phyloP scores from a whole-genome alignment of 2,329 filamentous ascomycete genomes.

The Venturia nashicola region DNA sequence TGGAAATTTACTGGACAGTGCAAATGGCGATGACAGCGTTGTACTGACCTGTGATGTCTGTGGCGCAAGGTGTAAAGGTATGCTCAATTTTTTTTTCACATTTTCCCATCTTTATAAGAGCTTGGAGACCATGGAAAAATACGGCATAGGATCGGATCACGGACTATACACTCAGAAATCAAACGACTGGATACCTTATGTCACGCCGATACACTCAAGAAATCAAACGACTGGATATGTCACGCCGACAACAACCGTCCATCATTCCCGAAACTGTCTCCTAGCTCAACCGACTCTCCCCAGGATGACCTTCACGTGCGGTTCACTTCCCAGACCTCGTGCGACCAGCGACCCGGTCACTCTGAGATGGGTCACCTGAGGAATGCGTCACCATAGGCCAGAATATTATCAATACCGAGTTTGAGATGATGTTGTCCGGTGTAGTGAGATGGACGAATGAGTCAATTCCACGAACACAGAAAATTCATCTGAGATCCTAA shows the following conservation, averaged over 20 bases:
- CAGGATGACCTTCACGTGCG: not conserved
- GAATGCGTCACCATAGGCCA: not conserved
- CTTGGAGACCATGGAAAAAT: not conserved
- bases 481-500: too few relatives aligned
- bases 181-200: not conserved
- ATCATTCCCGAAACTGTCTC: not conserved
- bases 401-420: too few relatives aligned
- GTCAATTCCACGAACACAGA: too few relatives aligned
- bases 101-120: not conserved
- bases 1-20: conserved; percentile 76
- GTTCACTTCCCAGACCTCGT: not conserved
- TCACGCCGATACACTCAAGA: not conserved
- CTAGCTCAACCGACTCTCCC: not conserved
- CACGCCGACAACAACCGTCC: not conserved
- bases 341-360: not conserved
- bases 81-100: not conserved
- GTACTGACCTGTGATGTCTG: conserved; percentile 76
- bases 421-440: too few relatives aligned
- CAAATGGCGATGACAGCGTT: conserved; percentile 63
- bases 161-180: not conserved
- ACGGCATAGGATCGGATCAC: not conserved
- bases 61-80: conserved; percentile 73
- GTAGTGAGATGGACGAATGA: too few relatives aligned
- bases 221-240: not conserved
- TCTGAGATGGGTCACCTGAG: not conserved